phyloP scores from a whole-genome alignment of 2,329 filamentous ascomycete genomes.

The Colletotrichum euphorbiae region DNA sequence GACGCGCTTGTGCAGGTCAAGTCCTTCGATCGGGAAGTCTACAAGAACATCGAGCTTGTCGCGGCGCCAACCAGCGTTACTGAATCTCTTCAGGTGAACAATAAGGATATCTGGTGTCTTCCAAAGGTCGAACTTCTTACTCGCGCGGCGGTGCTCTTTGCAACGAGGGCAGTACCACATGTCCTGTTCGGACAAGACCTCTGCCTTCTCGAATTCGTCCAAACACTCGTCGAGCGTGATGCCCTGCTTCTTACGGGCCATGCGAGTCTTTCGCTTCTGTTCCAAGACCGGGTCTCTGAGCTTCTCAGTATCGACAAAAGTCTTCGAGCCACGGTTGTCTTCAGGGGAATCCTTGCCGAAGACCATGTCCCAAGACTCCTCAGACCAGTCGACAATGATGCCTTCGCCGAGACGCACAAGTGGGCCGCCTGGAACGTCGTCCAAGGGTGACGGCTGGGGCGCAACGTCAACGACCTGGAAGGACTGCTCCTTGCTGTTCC shows the following conservation, averaged over 20 bases:
- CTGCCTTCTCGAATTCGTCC: constrained; percentile 93
- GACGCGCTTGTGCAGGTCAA: constrained; percentile 85
- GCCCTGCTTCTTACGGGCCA: constrained; percentile 67
- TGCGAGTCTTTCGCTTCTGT: constrained; percentile 71
- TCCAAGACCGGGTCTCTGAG: constrained; percentile 74
- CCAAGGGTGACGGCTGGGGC: constrained; percentile 40
- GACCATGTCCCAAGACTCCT: constrained; percentile 75
- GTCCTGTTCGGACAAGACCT: constrained; percentile 93
- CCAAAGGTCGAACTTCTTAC: constrained; percentile 98
- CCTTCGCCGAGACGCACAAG: constrained; percentile 85
- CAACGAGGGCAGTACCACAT: constrained; percentile 98
- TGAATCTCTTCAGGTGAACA: constrained; percentile 95
- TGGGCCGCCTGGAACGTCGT: constrained; percentile 61
- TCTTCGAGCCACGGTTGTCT: constrained; percentile 68
- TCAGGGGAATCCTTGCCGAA: constrained; percentile 65
- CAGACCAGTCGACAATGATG: constrained; percentile 87
- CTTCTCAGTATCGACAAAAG: constrained; percentile 64
- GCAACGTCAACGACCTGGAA: constrained; percentile 45
- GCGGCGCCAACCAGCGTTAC: constrained; percentile 81
- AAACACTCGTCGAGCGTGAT: constrained; percentile 91
- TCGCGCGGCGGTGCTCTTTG: constrained; percentile 91
- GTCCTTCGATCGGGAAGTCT: constrained; percentile 88
- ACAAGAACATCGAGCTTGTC: constrained; percentile 94
- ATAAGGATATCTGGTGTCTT: constrained; percentile 95
- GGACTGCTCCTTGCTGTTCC: constrained; percentile 51